Conservation (phyloP, 371 early-diverging fungal species). For the Capillidium heterosporum region DNA sequence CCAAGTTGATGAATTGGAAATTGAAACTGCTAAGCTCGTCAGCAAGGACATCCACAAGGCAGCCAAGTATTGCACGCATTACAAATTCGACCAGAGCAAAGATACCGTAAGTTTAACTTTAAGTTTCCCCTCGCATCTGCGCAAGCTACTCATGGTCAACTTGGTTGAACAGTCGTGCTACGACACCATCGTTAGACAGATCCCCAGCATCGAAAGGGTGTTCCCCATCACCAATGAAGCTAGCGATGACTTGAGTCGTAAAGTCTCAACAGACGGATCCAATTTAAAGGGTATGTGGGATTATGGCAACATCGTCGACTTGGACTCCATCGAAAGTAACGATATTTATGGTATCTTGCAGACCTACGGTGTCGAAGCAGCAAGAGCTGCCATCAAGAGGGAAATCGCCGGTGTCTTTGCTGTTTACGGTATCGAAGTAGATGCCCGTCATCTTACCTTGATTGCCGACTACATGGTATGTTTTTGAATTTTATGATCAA, state of each 20-base stretch:
- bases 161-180: constrained; percentile 54
- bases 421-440: constrained; percentile 93
- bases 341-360: constrained; percentile 85
- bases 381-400: constrained; percentile 82
- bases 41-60: background rate
- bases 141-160: constrained; percentile 86
- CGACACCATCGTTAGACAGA: constrained; percentile 61
- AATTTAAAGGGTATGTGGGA: constrained; percentile 88
- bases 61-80: constrained; percentile 8
- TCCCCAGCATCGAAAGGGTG: constrained; percentile 59
- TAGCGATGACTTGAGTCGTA: constrained; percentile 36
- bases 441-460: constrained; percentile 89
- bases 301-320: constrained; percentile 50
- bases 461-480: constrained; percentile 97
- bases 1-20: constrained; percentile 16
- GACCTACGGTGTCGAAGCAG: constrained; percentile 99
- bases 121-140: constrained; percentile 66
- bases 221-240: constrained; percentile 58
- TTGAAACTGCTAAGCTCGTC: constrained; percentile 8
- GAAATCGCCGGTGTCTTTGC: constrained; percentile 95
- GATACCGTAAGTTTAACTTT: constrained; percentile 64
- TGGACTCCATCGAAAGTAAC: constrained; percentile 83
- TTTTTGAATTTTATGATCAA: too few relatives aligned
- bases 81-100: constrained; percentile 49
- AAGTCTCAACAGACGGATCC: constrained; percentile 74